A percentile compares a stretch with the other conserved stretches of the same genome.
Conservation (phyloP, 1,284 basidiomycete genomes). For the Cutaneotrichosporon daszewskae region DNA sequence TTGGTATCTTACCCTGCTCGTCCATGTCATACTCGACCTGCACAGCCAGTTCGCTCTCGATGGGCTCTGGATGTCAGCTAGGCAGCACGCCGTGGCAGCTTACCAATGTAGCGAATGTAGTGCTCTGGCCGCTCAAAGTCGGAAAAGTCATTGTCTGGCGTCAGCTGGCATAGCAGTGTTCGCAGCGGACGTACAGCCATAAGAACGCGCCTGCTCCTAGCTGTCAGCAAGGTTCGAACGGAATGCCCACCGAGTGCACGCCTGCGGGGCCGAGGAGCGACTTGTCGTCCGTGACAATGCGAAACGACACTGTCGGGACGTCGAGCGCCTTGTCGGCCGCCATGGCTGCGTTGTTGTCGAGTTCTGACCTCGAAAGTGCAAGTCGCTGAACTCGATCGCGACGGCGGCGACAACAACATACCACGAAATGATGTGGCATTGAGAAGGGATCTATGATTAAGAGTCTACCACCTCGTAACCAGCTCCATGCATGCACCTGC, state of each 20-base stretch:
- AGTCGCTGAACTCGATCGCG: too few species aligned
- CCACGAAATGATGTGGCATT: too few species aligned
- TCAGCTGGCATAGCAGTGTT: neutral
- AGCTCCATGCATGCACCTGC: too few species aligned
- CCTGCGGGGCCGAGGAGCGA: conserved; percentile 30
- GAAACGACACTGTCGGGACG: conserved; percentile 43
- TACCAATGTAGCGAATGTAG: conserved; percentile 85
- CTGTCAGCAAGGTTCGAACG: neutral
- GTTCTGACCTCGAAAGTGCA: too few species aligned
- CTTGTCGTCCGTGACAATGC: conserved; percentile 39
- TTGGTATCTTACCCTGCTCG: conserved; percentile 69
- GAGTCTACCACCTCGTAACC: too few species aligned
- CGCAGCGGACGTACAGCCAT: conserved; percentile 31
- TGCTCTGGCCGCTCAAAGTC: conserved; percentile 72
- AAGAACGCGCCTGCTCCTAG: conserved; percentile 38
- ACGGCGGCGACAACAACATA: too few species aligned
- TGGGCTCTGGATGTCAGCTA: conserved; percentile 60
- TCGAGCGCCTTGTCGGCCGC: conserved; percentile 30
- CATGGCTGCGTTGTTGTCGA: too few species aligned
- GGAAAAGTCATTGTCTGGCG: conserved; percentile 68
- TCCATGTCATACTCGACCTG: conserved; percentile 99
- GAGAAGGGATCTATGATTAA: too few species aligned
- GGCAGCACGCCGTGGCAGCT: neutral
- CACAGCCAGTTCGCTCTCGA: conserved; percentile 82
- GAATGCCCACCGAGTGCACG: conserved; percentile 36